Conservation (phyloP, 2,329 filamentous ascomycete species). For the Colletotrichum cereale region DNA sequence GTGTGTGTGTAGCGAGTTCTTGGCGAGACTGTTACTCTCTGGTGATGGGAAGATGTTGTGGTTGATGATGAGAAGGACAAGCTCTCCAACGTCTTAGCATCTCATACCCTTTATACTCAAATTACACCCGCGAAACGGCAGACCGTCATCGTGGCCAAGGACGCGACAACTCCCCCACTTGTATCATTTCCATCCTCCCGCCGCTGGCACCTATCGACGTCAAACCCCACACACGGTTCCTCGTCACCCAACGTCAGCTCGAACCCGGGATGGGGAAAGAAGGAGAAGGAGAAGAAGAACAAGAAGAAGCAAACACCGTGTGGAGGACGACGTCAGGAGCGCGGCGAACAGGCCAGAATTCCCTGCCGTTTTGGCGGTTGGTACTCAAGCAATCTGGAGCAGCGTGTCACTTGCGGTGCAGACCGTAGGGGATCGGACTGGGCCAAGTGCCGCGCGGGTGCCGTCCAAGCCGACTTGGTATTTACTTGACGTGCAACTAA, state of each 20-base stretch:
- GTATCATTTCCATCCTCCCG: neutral
- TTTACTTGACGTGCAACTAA: constrained; percentile 5
- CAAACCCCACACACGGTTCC: constrained; percentile 14
- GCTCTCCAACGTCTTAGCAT: neutral
- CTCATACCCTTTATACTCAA: constrained; percentile 13
- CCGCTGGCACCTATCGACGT: constrained; percentile 12
- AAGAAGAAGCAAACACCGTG: neutral
- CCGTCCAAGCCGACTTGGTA: constrained; percentile 27
- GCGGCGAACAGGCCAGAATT: neutral
- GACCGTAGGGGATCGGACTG: neutral
- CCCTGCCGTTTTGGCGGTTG: neutral
- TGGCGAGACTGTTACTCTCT: neutral
- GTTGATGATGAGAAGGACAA: neutral
- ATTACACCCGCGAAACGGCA: neutral
- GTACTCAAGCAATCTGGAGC: neutral
- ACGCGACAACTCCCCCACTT: neutral
- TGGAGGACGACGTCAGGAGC: neutral
- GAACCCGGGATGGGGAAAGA: neutral
- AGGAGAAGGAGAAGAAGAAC: no score
- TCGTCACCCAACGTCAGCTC: constrained; percentile 21
- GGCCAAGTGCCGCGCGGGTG: constrained; percentile 29
- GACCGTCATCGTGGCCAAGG: constrained; percentile 19
- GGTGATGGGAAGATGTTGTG: neutral
- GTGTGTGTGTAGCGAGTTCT: neutral
- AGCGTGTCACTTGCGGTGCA: neutral